These are phyloP conservation scores for Chalciporus sphaerocephalus DNA, from an alignment of 768 basidiomycete genomes.

Conservation along the genomic window DNA sequence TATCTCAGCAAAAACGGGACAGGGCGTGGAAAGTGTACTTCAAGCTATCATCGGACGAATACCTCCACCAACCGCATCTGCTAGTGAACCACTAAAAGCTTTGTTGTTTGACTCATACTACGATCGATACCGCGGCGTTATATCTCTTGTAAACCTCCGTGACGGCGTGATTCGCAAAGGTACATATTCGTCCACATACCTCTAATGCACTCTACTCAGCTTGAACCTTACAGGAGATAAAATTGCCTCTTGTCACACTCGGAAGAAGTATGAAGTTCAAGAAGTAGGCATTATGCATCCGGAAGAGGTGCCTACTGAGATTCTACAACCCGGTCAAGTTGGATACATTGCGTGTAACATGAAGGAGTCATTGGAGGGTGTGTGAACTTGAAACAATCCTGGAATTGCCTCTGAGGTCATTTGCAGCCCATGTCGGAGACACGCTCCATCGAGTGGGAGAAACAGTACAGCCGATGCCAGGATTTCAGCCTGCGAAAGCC, in stretches of 20 bases:
- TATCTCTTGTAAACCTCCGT: conserved; percentile 82
- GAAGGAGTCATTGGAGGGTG: conserved; percentile 95
- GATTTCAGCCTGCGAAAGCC: conserved; percentile 87
- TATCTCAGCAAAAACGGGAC: conserved; percentile 91
- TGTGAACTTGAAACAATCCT: not conserved
- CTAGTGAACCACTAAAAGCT: conserved; percentile 62
- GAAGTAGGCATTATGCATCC: conserved; percentile 90
- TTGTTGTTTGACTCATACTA: conserved; percentile 93
- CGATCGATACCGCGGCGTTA: conserved; percentile 93
- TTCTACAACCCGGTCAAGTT: conserved; percentile 74
- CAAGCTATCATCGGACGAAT: conserved; percentile 78
- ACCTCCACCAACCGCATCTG: conserved; percentile 66
- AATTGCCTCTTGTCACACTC: conserved; percentile 78
- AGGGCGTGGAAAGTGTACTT: conserved; percentile 74
- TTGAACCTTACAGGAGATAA: conserved; percentile 64
- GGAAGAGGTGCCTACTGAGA: conserved; percentile 71
- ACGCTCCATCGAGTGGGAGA: conserved; percentile 77
- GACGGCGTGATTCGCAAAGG: conserved; percentile 81
- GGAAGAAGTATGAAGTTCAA: conserved; percentile 84
- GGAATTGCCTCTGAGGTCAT: conserved; percentile 1
- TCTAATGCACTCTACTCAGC: not conserved
- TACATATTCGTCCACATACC: conserved; percentile 21
- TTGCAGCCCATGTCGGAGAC: conserved; percentile 86
- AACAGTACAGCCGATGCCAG: conserved; percentile 77
- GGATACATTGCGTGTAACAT: conserved; percentile 93